phyloP scores from a whole-genome alignment of 306 rosid species.

The Corylus heterophylla region DNA sequence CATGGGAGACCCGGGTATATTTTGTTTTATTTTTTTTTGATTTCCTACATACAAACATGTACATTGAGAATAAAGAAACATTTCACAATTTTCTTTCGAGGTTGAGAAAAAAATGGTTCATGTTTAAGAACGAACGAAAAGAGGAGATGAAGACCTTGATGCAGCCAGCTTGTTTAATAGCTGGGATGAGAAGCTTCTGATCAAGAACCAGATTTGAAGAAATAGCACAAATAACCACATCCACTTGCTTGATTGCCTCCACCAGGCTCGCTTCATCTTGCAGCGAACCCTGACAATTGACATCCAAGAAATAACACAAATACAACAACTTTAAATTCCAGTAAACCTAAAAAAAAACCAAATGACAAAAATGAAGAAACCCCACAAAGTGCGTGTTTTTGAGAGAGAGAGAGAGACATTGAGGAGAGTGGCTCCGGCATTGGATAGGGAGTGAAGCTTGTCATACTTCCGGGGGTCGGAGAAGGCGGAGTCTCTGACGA shows the following conservation, averaged over 20 bases:
- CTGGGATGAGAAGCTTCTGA: conserved; percentile 66
- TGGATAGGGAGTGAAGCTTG: conserved; percentile 52
- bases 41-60: not conserved
- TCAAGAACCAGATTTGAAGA: conserved; percentile 41
- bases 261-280: conserved; percentile 66
- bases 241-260: conserved; percentile 69
- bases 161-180: conserved; percentile 58
- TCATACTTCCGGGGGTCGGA: conserved; percentile 52
- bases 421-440: conserved; percentile 62
- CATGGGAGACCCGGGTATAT: not conserved
- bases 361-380: not conserved
- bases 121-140: not conserved
- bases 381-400: too few relatives aligned
- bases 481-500: conserved; percentile 58
- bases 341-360: not conserved
- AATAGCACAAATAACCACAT: conserved; percentile 78
- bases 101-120: not conserved
- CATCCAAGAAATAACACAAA: not conserved
- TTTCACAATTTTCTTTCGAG: not conserved
- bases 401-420: conserved; percentile 28
- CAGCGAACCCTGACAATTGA: conserved; percentile 53
- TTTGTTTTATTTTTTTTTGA: not conserved
- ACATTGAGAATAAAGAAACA: not conserved
- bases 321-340: not conserved
- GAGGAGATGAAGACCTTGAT: conserved; percentile 49